Base-by-base conservation (phyloP, 2,329 filamentous ascomycete genomes). In the Phialophora tarda region DNA sequence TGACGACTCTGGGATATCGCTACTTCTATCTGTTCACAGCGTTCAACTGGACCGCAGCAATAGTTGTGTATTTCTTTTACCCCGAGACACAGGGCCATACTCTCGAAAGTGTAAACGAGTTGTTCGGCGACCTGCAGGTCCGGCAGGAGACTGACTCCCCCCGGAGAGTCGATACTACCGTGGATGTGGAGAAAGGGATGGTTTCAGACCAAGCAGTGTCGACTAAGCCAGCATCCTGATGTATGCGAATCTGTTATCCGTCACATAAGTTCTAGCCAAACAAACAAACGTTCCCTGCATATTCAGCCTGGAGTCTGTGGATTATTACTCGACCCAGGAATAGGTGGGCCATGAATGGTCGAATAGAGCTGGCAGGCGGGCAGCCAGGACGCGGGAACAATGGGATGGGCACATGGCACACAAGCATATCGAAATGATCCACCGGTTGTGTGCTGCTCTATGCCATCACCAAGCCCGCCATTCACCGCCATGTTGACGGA, bases 1-100 rank as follows among this genome's bases (percentile, higher is more conserved):
- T 83, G 3, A 75, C 75, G 0, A 73, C 69, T 1, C 74, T 84
- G 21, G 80, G 78, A 0, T 85, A 83, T 68, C 73, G 76, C 23
- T 86, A 84, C 71, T 85, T 83, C 53, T 83, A 83, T 70, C 75
- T 80, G 12, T 83, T 83, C 71, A 78, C 79, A 50, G 82, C 79
- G 6, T 82, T 84, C 72, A 84, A 83, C 66, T 76, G 82, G 72
- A 76, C 77, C 17, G 81, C 78, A 3, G 76, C 78, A 24, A 21
- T 75, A 2, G 14, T 77, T 14, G 71, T 75, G 53, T 79, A 76
- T 73, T 72, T 75, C n/a, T 77, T 72, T 44, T 77, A 75, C 44
- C 75, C 76, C 0, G 76, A 77, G 61, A 77, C 76, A 6, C 71
- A 65, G n/a, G 73, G 71, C 2, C 61, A 70, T 47, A 75, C 75